Evolutionary conservation across 805 yeast species (phyloP), one percentile per base, ranked within the genome.

Genomic region (Kazachstania psychrophila): DNA sequence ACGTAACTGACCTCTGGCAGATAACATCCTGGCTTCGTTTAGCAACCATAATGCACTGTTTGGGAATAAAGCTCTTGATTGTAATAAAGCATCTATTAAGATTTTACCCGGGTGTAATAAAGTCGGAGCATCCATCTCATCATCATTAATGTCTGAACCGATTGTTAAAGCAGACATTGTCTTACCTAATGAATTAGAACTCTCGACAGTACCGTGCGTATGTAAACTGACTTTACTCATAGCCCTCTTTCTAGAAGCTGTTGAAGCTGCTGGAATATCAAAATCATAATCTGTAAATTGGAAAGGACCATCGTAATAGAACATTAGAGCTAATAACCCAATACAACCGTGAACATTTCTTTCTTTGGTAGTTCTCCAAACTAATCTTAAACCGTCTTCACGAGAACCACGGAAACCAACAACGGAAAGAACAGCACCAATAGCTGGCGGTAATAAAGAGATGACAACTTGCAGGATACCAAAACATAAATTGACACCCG

Each of bases 241-340:
- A 3, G 33, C 8, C 5, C 25, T 12, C 32, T 61, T 61, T 13
- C 65, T 52, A 41, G 70, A 74, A 14, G 70, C 6, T 12, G 17
- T 8, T 6, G 12, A 14, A 7, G 49, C 39, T 1, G 58, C 51
- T 1, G 71, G 79, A 18, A 74, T 58, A 59, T 73, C 79, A 45
- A 80, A 80, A 44, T 82, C 86, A 23, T 78, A 80, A 60, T 89
- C 97, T 14, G 88, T 78, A 54, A 85, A 86, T 58, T 88, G 96
- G 58, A 89, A 80, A 2, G 96, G 97, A 1, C 97, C 96, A 56
- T 89, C 96, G 54, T 88, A 92, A 54, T 85, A 89, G 22, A 86
- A 83, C 46, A 89, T 66, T 34, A 89, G 65, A 6, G 82, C 88
- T 38, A 88, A 66, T 14, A 87, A 61, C 1, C 94, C 96, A 45